These are phyloP conservation scores for Aureoboletus auriporus DNA, from an alignment of 768 basidiomycete species.

Conservation along the genomic window DNA sequence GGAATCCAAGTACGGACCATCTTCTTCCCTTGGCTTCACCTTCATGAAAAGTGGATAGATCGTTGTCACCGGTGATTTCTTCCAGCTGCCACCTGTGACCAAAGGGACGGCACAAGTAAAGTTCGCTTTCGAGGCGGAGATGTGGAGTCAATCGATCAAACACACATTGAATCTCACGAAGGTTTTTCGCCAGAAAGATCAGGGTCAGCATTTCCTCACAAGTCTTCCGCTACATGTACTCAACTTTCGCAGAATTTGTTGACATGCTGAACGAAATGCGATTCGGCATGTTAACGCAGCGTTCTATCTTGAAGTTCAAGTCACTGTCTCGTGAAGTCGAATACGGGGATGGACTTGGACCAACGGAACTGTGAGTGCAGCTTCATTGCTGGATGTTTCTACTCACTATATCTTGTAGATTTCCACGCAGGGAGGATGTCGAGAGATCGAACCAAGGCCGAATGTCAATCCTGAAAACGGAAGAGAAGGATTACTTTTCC, in stretches of 20 bases:
- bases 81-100: constrained; percentile 91
- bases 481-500: constrained; percentile 51
- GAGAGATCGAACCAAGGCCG: constrained; percentile 76
- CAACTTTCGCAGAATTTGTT: constrained; percentile 66
- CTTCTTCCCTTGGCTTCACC: neutral
- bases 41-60: constrained; percentile 42
- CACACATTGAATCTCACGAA: constrained; percentile 90
- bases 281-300: constrained; percentile 64
- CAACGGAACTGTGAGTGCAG: constrained; percentile 80
- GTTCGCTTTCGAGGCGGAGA: constrained; percentile 88
- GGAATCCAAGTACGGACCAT: constrained; percentile 72
- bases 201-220: constrained; percentile 46
- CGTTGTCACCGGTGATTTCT: constrained; percentile 95
- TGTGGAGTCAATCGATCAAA: constrained; percentile 71
- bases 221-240: neutral
- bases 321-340: constrained; percentile 63
- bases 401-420: constrained; percentile 44
- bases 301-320: constrained; percentile 70
- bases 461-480: constrained; percentile 55
- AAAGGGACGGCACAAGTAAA: constrained; percentile 58
- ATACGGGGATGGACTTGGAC: constrained; percentile 77
- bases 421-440: constrained; percentile 90
- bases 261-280: constrained; percentile 99
- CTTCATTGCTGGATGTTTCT: neutral
- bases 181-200: constrained; percentile 92